Base-by-base conservation (phyloP, 2,329 filamentous ascomycete genomes). In the Trichoderma aggressivum region DNA sequence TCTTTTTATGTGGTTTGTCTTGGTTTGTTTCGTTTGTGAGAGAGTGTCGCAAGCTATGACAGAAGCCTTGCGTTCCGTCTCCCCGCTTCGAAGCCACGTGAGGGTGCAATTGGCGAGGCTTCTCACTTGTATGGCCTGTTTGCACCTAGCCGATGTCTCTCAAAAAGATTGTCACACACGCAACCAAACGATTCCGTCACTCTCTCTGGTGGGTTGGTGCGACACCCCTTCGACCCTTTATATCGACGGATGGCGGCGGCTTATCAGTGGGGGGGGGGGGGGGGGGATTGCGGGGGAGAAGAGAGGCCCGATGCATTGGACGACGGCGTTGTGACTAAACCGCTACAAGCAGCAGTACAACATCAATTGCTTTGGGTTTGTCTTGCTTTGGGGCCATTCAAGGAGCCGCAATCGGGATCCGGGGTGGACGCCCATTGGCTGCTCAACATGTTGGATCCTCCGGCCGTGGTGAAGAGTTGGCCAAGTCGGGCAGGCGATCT, bases 241-340 rank as follows among this genome's bases (percentile, higher is more conserved):
- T 70, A 72, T 72, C 66, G 39, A 39, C 71, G 71, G 71, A 59
- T 72, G 62, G 53, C 56, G 43, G 61, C 67, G 71, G 71, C 71
- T 72, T 72, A 72, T 72, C 71, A 65, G 71, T 39, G 71, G 71
- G 71, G n/a, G 56, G 36, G 36, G n/a, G n/a, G n/a, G n/a, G n/a
- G n/a, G n/a, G n/a, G n/a, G n/a, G n/a, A n/a, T n/a, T 62, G 67
- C 67, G 58, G 67, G 65, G 64, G 64, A 59, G 12, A 36, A 8
- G 8, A 8, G 8, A 7, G 10, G 30, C 30, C 30, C 30, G 30
- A 32, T 32, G 30, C 2, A 32, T 39, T 39, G 36, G 12, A 14
- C 1, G 21, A 53, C 47, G 21, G 47, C 47, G 47, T 53, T 50
- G 3, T 5, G 8, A 8, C 39, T 47, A 53, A 53, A 53, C 47